Evolutionary conservation across 2,329 filamentous ascomycete species (phyloP), one percentile per base, ranked within the genome.

Genomic region (Ceratocystis cubensis): DNA sequence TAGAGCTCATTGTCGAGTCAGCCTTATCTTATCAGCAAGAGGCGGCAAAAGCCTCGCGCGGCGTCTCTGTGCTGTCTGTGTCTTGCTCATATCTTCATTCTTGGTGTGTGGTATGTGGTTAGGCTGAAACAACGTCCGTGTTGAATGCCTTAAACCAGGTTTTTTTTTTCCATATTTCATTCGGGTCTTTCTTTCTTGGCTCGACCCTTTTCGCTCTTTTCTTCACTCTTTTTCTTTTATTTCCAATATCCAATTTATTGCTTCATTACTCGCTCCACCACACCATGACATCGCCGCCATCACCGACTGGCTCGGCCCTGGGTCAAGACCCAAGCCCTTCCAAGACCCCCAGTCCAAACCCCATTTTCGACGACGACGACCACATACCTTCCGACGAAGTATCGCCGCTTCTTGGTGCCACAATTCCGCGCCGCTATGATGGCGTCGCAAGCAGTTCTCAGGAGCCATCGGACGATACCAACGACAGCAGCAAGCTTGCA

Each of bases 371-470:
- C 45, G 73, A 71, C 59, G 73, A 71, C 59, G 69, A 71, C 67
- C 65, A 71, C 69, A 22, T 70, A 41, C 64, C 73, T 70, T 68
- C 65, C 13, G 70, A 71, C 50, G 82, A 84, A 70, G 76, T 78
- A n/a, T 80, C 81, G n/a, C 81, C 82, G 20, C 76, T 84, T 15
- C 76, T 84, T 0, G 74, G 75, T 5, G 73, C 75, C 22, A 72
- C 74, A 61, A 71, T 72, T 30, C 74, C 73, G 15, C 73, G 74
- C 17, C 74, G 74, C 63, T 78, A 79, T 70, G 75, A 78, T 69
- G 76, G 75, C 63, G 73, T 76, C 17, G 71, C 73, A 30, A 72
- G 73, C 64, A 73, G 75, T 45, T 69, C 28, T 69, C 48, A 28
- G 22, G 33, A 56, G 15, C n/a, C 44, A 22, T 48, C 64, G 6